These are phyloP conservation scores for Penicillium aurantiogriseum DNA, from an alignment of 2,329 filamentous ascomycete genomes.

Conservation along the genomic window DNA sequence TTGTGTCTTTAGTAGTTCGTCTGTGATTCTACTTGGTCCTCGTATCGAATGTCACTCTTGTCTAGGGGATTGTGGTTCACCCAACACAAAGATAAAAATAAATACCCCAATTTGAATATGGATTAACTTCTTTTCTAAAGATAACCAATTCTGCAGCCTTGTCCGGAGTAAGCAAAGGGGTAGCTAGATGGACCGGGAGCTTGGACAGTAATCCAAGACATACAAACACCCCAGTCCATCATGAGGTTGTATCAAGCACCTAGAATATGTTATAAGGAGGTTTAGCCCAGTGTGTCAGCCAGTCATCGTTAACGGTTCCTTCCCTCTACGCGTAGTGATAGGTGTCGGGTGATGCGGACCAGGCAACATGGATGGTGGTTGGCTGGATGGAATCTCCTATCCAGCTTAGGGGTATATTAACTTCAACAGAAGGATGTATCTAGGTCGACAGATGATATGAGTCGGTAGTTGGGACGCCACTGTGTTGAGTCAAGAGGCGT, in stretches of 20 bases:
- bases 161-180: background rate
- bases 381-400: background rate
- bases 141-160: constrained; percentile 2
- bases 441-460: constrained; percentile 2
- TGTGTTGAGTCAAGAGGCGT: constrained; percentile 14
- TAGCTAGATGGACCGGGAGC: background rate
- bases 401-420: background rate
- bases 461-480: constrained; percentile 10
- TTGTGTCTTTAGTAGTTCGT: background rate
- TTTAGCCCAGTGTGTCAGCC: background rate
- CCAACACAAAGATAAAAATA: background rate
- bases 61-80: background rate
- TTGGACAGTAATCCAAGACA: constrained; percentile 6
- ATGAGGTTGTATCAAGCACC: constrained; percentile 4
- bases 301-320: constrained; percentile 9
- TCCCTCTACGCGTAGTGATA: constrained; percentile 20
- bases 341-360: constrained; percentile 26
- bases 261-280: background rate
- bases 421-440: background rate
- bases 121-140: background rate
- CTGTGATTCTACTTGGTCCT: background rate
- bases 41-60: background rate
- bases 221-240: background rate
- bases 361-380: background rate
- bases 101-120: background rate